phyloP scores from a whole-genome alignment of 257 asterid species.

The Salvia hispanica region DNA sequence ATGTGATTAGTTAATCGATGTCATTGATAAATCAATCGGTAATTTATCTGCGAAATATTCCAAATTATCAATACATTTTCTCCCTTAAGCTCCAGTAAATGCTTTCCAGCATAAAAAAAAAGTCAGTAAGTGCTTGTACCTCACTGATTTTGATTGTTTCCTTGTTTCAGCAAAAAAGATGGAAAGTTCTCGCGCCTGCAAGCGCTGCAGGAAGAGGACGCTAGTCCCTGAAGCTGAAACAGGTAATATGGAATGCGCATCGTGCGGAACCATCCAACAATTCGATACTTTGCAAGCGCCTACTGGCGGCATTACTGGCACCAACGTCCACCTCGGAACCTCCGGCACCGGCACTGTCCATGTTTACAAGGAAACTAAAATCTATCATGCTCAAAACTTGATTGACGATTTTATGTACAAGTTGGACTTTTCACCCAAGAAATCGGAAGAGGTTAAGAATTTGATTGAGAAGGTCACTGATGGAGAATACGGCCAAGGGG shows the following conservation, averaged over 20 bases:
- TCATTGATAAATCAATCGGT: too few relatives aligned
- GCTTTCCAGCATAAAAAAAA: too few relatives aligned
- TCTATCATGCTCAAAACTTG: conserved; percentile 50
- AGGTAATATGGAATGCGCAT: conserved; percentile 50
- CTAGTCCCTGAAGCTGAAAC: conserved; percentile 38
- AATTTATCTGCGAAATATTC: too few relatives aligned
- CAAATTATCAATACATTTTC: too few relatives aligned
- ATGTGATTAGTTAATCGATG: too few relatives aligned
- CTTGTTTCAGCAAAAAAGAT: conserved; percentile 24
- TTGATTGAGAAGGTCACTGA: conserved; percentile 56
- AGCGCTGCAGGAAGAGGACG: conserved; percentile 45
- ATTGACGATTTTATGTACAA: conserved; percentile 50
- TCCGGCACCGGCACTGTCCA: conserved; percentile 51
- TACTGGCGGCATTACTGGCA: conserved; percentile 55
- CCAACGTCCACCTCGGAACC: conserved; percentile 54
- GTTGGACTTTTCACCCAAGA: conserved; percentile 49
- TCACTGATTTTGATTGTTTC: background rate
- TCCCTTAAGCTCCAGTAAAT: too few relatives aligned
- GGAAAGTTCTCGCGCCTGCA: conserved; percentile 53
- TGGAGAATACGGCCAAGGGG: conserved; percentile 70
- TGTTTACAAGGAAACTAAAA: conserved; percentile 55
- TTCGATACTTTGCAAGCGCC: conserved; percentile 55
- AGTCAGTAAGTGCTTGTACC: too few relatives aligned
- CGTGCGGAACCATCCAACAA: conserved; percentile 66
- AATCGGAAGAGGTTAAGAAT: conserved; percentile 45